phyloP scores from a whole-genome alignment of 139 green algal genomes.

The Chlorella sp. region DNA sequence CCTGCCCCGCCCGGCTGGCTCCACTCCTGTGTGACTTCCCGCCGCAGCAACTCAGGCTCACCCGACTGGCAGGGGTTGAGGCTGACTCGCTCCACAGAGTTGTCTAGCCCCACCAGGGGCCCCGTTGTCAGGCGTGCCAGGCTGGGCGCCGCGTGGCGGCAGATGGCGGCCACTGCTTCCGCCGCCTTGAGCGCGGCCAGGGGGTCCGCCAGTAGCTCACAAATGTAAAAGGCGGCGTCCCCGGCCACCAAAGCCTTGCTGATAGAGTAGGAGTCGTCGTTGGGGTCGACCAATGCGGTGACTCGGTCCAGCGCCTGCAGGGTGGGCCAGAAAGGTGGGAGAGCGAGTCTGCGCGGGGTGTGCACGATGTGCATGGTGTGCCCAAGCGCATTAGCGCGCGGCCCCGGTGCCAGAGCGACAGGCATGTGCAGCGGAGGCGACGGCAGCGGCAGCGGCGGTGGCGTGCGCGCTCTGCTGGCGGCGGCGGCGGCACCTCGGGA shows the following conservation, averaged over 20 bases:
- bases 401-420: no score
- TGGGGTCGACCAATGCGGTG: background rate
- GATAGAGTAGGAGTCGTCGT: slow-evolving; percentile 27
- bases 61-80: slow-evolving; percentile 47
- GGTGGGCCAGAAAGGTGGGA: no score
- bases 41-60: background rate
- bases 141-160: slow-evolving; percentile 13
- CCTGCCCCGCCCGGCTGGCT: no score
- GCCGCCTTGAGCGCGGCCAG: slow-evolving; percentile 14
- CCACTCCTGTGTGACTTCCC: no score
- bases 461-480: no score
- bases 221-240: slow-evolving; percentile 32
- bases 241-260: slow-evolving; percentile 23
- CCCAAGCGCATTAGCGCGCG: no score
- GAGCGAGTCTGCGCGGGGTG: no score
- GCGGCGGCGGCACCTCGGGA: background rate
- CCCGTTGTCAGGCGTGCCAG: slow-evolving; percentile 22
- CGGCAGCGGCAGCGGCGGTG: background rate
- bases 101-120: slow-evolving; percentile 26
- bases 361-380: no score
- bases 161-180: slow-evolving; percentile 29
- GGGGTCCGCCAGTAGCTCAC: slow-evolving; percentile 37
- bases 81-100: background rate
- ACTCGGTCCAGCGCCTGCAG: slow-evolving; percentile 34
- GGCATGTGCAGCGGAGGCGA: no score